Evolutionary conservation across 164 flowering plant species (phyloP), one percentile per base, ranked within the genome.

Genomic region (Cinnamomum micranthum): DNA sequence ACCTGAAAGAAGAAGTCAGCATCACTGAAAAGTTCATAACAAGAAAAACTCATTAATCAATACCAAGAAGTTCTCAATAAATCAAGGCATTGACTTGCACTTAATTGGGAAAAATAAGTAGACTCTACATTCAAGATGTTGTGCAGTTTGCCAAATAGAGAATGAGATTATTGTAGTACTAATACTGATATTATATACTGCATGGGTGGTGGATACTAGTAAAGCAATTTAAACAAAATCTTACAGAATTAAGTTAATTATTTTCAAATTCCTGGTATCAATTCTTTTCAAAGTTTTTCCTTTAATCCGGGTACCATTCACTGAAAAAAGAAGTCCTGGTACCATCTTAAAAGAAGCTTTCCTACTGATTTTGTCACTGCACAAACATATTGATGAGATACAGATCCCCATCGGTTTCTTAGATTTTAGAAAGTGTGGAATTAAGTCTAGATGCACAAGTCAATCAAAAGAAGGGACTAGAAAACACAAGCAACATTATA

Each of bases 1-100:
- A 74, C 90, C 99, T 93, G 88, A 58, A 81, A 28, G 25, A 59
- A 25, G 60, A 19, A 62, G 27, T 47, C 19, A 67, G 47, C 69
- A 64, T 25, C 67, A 64, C 27, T 64, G 67, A 14, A 64, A 64
- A 23, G 22, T 64, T 25, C 28, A 64, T 14, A 22, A 64, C 6
- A 24, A 64, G 67, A 23, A 64, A 15, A 55, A 55, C 13, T 14
- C 20, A 55, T 15, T 2, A 15, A 55, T 1, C 7, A 17, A 14
- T 14, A 14, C 20, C n/a, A 15, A 55, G 60, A 55, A 20, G 60
- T 55, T 55, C 60, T 15, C 17, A 55, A 55, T 55, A 17, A 55
- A 5, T 55, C 60, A 55, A 14, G 60, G n/a, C 60, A 55, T 20
- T 14, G n/a, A 17, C 6, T 55, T 55, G 60, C 60, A 55, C 60